A percentile compares a stretch with the other conserved stretches of the same genome.
These are phyloP conservation scores for Comarum palustre DNA, from an alignment of 306 rosid species.

Conservation along the genomic window DNA sequence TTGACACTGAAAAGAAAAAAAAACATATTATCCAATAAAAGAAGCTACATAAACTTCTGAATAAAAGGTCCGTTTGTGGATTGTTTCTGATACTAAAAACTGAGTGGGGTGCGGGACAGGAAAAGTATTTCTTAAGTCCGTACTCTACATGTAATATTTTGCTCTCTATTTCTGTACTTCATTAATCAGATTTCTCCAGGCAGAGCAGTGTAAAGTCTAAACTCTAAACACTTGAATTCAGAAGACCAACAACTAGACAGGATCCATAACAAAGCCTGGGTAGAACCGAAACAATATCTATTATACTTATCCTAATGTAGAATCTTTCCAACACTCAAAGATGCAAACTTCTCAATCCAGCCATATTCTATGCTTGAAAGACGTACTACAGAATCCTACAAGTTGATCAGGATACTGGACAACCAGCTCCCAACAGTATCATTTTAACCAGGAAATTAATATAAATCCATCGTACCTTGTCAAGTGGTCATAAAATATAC, in stretches of 20 bases:
- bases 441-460: neutral
- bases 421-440: neutral
- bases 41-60: neutral
- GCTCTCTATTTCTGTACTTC: too few relatives aligned
- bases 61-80: neutral
- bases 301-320: neutral
- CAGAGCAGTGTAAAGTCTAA: neutral
- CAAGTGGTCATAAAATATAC: neutral
- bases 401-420: neutral
- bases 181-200: neutral
- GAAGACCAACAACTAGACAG: neutral
- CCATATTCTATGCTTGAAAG: neutral
- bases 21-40: neutral
- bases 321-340: neutral
- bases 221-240: neutral
- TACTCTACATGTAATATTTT: neutral
- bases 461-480: neutral
- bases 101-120: neutral
- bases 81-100: conserved; percentile 2
- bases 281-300: neutral
- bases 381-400: neutral
- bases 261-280: neutral
- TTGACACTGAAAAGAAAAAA: neutral
- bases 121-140: neutral
- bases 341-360: neutral